phyloP scores from a whole-genome alignment of 352 stramenopile genomes.

The Thalassiosira exigua region DNA sequence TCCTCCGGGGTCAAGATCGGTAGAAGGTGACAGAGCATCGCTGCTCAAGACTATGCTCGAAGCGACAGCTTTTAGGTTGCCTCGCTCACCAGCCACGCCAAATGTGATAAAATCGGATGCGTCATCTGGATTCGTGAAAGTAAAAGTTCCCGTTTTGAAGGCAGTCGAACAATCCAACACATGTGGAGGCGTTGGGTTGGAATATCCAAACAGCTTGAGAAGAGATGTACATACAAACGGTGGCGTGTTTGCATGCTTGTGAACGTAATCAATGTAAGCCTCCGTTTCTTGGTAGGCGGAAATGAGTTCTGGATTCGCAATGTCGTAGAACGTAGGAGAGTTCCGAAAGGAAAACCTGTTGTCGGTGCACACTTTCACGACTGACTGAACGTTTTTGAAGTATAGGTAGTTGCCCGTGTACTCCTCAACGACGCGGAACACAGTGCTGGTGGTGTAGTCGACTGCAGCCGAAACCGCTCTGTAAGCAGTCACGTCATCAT shows the following conservation, averaged over 20 bases:
- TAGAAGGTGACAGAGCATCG: constrained; percentile 55
- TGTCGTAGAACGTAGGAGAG: constrained; percentile 60
- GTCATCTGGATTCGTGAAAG: constrained; percentile 17
- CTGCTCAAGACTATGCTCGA: constrained; percentile 70
- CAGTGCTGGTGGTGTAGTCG: constrained; percentile 41
- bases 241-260: constrained; percentile 61
- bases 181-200: constrained; percentile 69
- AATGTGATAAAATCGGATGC: neutral
- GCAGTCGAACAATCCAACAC: constrained; percentile 61
- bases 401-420: constrained; percentile 30
- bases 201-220: constrained; percentile 75
- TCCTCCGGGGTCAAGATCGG: constrained; percentile 65
- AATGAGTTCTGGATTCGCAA: constrained; percentile 41
- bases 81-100: constrained; percentile 34
- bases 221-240: constrained; percentile 63
- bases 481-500: constrained; percentile 35
- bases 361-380: constrained; percentile 40
- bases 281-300: constrained; percentile 66
- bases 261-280: constrained; percentile 63
- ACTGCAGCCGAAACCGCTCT: neutral
- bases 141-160: constrained; percentile 65
- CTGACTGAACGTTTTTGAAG: constrained; percentile 64
- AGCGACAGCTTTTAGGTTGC: constrained; percentile 68
- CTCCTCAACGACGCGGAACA: constrained; percentile 45
- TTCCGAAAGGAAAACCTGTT: constrained; percentile 60